Conservation (phyloP, 192 early-diverging fungal species). For the Phlyctochytrium bullatum region DNA sequence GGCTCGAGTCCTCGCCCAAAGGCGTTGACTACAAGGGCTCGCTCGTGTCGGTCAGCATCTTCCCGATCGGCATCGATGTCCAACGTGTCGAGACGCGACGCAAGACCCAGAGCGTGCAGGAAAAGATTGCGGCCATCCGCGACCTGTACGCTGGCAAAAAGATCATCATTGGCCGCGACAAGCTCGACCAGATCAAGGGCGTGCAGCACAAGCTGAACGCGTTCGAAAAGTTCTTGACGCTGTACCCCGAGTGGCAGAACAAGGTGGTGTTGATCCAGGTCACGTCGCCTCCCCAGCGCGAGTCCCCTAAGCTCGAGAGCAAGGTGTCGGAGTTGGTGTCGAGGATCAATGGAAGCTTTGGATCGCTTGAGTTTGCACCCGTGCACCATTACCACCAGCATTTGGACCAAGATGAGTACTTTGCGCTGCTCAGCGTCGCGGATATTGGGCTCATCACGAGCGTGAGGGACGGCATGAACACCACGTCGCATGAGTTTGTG, state of each 20-base stretch:
- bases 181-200: slow-evolving; percentile 90
- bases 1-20: slow-evolving; percentile 84
- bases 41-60: slow-evolving; percentile 79
- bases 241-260: slow-evolving; percentile 89
- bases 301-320: slow-evolving; percentile 58
- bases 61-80: slow-evolving; percentile 97
- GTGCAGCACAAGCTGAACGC: slow-evolving; percentile 93
- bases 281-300: slow-evolving; percentile 75
- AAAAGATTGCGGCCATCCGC: slow-evolving; percentile 76
- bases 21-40: slow-evolving; percentile 82
- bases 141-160: slow-evolving; percentile 85
- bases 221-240: slow-evolving; percentile 87
- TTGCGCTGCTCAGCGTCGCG: slow-evolving; percentile 87
- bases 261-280: slow-evolving; percentile 96
- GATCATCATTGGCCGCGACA: slow-evolving; percentile 96
- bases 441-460: slow-evolving; percentile 90
- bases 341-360: slow-evolving; percentile 91
- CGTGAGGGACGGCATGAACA: slow-evolving; percentile 98
- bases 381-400: slow-evolving; percentile 91
- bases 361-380: slow-evolving; percentile 92
- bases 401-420: slow-evolving; percentile 94
- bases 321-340: slow-evolving; percentile 89
- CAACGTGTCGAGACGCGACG: slow-evolving; percentile 57
- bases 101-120: slow-evolving; percentile 60
- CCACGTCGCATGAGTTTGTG: slow-evolving; percentile 88